Evolutionary conservation across 1,284 basidiomycete genomes (phyloP), one percentile per base, ranked within the genome.

Genomic region (Cutaneotrichosporon mucoides): DNA sequence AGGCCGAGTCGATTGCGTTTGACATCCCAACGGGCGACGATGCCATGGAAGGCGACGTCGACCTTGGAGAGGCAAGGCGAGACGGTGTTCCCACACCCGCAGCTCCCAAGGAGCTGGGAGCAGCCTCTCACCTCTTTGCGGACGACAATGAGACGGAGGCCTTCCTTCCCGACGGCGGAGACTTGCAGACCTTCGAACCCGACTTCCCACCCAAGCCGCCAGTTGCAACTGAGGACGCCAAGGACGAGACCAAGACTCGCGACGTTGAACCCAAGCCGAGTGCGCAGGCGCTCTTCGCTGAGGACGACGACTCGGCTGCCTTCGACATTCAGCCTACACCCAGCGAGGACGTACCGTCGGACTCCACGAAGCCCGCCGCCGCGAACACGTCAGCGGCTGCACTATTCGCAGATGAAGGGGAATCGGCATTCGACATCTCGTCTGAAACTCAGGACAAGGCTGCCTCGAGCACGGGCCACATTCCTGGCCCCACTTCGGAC

Each of bases 381-480:
- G 43, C 56, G 12, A 36, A 48, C 40, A 48, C 49, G 7, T 37
- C 50, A 15, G 53, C 57, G 1, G 62, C 65, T 3, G 56, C 63
- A 1, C 55, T 67, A 35, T 64, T 69, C 45, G 61, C 50, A 7
- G 63, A 57, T n/a, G 55, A 62, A 5, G 57, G 56, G 5, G 54
- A 56, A 8, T 44, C 24, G 3, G 57, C 47, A 15, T 59, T 64
- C 12, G 55, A 64, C 51, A 61, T 64, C 51, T 58, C 58, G 24
- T 24, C 24, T 24, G 24, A 24, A 24, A 24, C 24, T 24, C 24
- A 24, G 24, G 24, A 24, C 24, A 24, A 24, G 24, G 24, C 24
- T 24, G 24, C 24, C 24, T 24, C 24, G 24, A 24, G 24, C 24
- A 24, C 24, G 24, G 24, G 24, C 24, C 24, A 24, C 24, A 24